A percentile compares a stretch with the other conserved stretches of the same genome.
Evolutionary conservation across 1,284 basidiomycete genomes (phyloP).

Genomic region (Boletus austroedulis): DNA sequence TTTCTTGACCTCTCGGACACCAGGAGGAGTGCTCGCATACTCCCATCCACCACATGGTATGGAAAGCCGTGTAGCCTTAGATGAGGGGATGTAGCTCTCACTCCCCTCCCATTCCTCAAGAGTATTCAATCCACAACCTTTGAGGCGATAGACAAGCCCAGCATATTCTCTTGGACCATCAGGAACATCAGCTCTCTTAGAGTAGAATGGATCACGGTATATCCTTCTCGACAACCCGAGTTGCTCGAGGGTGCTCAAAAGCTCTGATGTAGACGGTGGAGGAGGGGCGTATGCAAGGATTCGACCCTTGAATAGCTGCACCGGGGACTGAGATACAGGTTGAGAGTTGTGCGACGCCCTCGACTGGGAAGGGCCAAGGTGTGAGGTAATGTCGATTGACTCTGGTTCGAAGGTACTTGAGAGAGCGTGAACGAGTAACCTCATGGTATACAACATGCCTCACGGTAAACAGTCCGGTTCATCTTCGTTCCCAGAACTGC

Average conservation of each 20-base stretch:
- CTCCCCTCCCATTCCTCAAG: conserved; percentile 52
- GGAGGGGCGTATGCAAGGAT: conserved; percentile 43
- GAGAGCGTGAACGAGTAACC: neutral
- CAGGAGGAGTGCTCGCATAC: conserved; percentile 67
- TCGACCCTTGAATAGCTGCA: neutral
- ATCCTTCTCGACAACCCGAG: conserved; percentile 58
- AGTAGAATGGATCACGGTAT: conserved; percentile 81
- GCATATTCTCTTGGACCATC: conserved; percentile 73
- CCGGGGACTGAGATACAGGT: conserved; percentile 5
- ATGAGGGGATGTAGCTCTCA: conserved; percentile 9
- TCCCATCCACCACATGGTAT: conserved; percentile 63
- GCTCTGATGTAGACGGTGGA: conserved; percentile 56
- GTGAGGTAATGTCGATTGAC: neutral
- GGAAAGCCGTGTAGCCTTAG: conserved; percentile 1
- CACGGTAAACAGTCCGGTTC: conserved; percentile 26
- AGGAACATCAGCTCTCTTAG: conserved; percentile 70
- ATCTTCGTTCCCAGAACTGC: conserved; percentile 2
- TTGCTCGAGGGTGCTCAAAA: conserved; percentile 52
- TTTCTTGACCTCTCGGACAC: conserved; percentile 45
- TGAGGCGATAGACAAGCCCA: conserved; percentile 72
- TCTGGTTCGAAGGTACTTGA: conserved; percentile 24
- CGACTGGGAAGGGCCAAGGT: neutral
- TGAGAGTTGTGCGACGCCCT: conserved; percentile 25
- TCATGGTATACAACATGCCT: neutral
- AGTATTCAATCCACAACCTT: conserved; percentile 49